phyloP scores from a whole-genome alignment of 2,329 filamentous ascomycete genomes.

The Mycosphaerella arachidis region DNA sequence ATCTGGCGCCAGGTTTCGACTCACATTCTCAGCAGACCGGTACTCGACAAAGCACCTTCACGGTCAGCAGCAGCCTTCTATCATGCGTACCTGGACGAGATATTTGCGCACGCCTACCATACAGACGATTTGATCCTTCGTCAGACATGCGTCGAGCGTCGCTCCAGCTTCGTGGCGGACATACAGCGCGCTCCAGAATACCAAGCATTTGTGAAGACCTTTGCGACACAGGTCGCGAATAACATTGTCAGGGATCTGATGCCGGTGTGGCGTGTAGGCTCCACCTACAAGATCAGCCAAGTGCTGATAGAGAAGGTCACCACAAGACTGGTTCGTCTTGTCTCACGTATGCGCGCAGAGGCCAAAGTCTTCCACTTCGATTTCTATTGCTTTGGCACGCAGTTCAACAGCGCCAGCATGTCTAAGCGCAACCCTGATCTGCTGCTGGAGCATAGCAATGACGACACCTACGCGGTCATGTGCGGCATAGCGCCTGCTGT shows the following conservation, averaged over 20 bases:
- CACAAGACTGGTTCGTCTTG: constrained; percentile 8
- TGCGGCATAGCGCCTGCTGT: background rate
- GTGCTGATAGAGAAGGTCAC: constrained; percentile 1
- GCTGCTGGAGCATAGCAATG: background rate
- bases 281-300: background rate
- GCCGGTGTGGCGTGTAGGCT: constrained; percentile 1
- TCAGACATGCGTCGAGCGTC: background rate
- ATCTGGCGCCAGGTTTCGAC: constrained; percentile 7
- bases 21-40: constrained; percentile 3
- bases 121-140: constrained; percentile 1
- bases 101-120: background rate
- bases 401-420: background rate
- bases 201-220: background rate
- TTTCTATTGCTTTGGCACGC: constrained; percentile 5
- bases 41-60: constrained; percentile 5
- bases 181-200: background rate
- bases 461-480: background rate
- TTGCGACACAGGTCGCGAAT: background rate
- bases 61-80: constrained; percentile 2
- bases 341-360: constrained; percentile 10
- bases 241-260: constrained; percentile 4
- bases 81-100: constrained; percentile 5
- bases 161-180: background rate
- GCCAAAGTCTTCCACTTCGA: constrained; percentile 8
- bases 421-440: background rate